Evolutionary conservation across 2,329 filamentous ascomycete species (phyloP).

Genomic region (Aureobasidium pullulans): DNA sequence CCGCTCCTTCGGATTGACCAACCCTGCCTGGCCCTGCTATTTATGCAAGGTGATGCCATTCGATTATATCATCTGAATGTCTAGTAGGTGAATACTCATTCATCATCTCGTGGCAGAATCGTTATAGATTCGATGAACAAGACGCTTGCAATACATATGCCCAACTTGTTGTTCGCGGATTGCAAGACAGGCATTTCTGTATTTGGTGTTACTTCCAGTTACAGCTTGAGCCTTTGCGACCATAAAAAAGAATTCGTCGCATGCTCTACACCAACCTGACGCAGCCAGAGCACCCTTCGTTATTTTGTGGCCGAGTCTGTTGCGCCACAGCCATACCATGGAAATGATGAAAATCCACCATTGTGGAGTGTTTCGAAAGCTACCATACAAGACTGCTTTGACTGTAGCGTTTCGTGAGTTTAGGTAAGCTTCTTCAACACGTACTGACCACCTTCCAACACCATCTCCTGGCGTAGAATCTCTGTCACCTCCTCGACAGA

Average conservation of each 20-base stretch:
- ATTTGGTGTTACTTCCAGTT: background rate
- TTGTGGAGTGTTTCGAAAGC: background rate
- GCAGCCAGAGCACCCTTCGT: background rate
- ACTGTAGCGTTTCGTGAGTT: background rate
- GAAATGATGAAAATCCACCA: background rate
- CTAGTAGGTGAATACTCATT: no score
- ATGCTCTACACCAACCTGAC: background rate
- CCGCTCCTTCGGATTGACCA: background rate
- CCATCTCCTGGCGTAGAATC: conserved; percentile 15
- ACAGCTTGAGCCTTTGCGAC: background rate
- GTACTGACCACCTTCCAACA: conserved; percentile 10
- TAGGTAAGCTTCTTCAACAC: conserved; percentile 3
- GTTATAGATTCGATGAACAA: background rate
- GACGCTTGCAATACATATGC: background rate
- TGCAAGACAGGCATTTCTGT: no score
- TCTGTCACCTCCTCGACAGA: conserved; percentile 22
- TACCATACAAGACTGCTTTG: background rate
- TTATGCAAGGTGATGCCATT: background rate
- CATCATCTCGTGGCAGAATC: no score
- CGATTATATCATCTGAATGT: no score
- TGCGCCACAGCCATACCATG: background rate
- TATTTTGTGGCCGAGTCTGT: background rate
- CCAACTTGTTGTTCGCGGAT: no score
- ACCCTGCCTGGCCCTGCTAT: background rate
- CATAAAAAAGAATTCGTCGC: background rate